Base-by-base conservation (phyloP, 1,284 basidiomycete genomes). In the Kwoniella shivajii region DNA sequence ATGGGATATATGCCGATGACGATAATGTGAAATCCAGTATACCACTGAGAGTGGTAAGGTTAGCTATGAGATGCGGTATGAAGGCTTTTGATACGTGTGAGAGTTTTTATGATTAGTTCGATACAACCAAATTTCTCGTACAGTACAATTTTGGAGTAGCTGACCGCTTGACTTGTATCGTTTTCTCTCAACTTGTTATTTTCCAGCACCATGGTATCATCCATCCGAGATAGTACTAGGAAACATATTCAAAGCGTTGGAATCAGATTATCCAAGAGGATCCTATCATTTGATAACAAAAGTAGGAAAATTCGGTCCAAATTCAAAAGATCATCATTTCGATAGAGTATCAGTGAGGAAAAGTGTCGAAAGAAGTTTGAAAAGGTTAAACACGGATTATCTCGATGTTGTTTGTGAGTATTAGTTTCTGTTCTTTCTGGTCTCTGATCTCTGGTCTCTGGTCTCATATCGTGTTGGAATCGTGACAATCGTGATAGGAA, bases 211-310 rank as follows among this genome's bases (percentile, higher is more conserved):
- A 6, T 91, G 87, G 77, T 98, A 99, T 77, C 91, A 91, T 30
- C 85, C 87, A 2, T 96, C 93, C 3, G 94, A 98, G 78, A 85
- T 89, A 59, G 83, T 96, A 1, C 81, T 98, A 18, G 94, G 94
- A 10, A 84, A 88, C 45, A 84, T 85, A 3, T 80, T 94, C 24
- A 77, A 84, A 47, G 80, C 84, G 0, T 78, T 95, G 20, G n/a
- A n/a, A n/a, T n/a, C n/a, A 30, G 87, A 91, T 68, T 93, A 88
- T 69, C 90, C 91, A 18, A 84, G 92, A 26, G 82, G 84, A 14
- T 85, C 86, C 0, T 96, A 95, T 74, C 83, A 86, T 66, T 76
- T 95, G 74, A 87, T 92, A 78, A 94, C 93, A n/a, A 99, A 99
- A 78, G 90, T 88, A 60, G 95, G 93, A 24, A 85, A 94, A 46